Base-by-base conservation (phyloP, 139 green algal genomes). In the Asterochloris erici region DNA sequence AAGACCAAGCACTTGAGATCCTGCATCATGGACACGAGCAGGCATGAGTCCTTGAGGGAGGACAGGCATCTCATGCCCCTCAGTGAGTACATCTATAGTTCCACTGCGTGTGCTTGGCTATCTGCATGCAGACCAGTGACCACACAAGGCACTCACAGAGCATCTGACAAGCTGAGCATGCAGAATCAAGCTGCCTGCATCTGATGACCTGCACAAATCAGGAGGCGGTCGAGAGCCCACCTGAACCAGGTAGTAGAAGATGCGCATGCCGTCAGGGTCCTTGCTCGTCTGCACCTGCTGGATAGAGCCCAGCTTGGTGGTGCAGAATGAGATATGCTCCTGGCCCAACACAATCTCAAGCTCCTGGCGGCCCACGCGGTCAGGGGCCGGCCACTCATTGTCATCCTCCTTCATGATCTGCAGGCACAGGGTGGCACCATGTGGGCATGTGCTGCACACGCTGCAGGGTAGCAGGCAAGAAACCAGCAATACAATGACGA, bases 221-320 rank as follows among this genome's bases (percentile, higher is more conserved):
- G 24, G 6, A 24, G 24, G 23, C 23, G 2, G 70, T 54, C 23
- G 63, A 19, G 21, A 76, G 1, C 77, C 17, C 66, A 92, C 94
- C 92, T 98, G 96, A 29, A 98, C 95, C 16, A 99, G 85, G 87
- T 99, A 99, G 90, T 99, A 99, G 86, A 99, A 99, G 11, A 96
- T 90, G 10, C 94, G 83, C 27, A 99, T 88, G 14, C 97, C 97
- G 74, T 99, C 96, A 24, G 97, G 96, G 87, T 99, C 97, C 80
- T 98, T 96, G 89, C 93, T 97, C 77, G 93, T 91, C 84, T 98
- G 93, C 63, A 99, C 96, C 73, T 99, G 96, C 61, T 98, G 84
- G 62, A 99, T 89, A 21, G 91, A 97, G 11, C 96, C 97, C 79
- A 99, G 93, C 91, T 99, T 98, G 24, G 96, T 96, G 77, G 95